phyloP scores from a whole-genome alignment of 1,284 basidiomycete species.

The Tilletia indica region DNA sequence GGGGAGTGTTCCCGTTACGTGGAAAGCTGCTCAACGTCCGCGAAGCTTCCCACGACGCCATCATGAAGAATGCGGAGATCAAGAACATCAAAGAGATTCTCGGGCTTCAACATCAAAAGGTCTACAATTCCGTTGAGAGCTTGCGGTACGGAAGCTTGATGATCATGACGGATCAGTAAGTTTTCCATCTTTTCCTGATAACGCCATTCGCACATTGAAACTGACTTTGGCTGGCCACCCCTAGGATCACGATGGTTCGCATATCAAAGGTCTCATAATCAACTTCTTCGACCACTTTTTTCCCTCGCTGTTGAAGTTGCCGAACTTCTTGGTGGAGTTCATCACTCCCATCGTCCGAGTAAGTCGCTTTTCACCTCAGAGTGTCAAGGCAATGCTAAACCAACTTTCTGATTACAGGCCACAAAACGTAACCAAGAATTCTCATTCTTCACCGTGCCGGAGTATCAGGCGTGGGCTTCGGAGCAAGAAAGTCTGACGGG shows the following conservation, averaged over 20 bases:
- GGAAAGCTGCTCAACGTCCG: conserved; percentile 97
- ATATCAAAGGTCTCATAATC: conserved; percentile 98
- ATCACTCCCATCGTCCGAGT: conserved; percentile 92
- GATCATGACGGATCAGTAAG: conserved; percentile 96
- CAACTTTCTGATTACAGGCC: conserved; percentile 30
- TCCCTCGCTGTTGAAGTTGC: conserved; percentile 86
- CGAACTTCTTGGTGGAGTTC: conserved; percentile 94
- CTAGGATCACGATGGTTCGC: conserved; percentile 93
- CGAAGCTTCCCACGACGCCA: conserved; percentile 90
- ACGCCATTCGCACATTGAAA: neutral
- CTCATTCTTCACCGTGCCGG: conserved; percentile 95
- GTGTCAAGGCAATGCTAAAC: neutral
- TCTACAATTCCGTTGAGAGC: conserved; percentile 71
- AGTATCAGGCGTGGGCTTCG: conserved; percentile 91
- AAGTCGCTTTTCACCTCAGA: conserved; percentile 49
- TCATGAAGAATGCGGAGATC: conserved; percentile 97
- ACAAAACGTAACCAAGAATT: conserved; percentile 76
- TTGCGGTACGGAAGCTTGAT: conserved; percentile 93
- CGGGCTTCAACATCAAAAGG: conserved; percentile 89
- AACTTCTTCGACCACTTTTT: conserved; percentile 98
- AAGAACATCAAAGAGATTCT: conserved; percentile 97
- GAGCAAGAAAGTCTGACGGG: conserved; percentile 74
- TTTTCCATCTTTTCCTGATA: conserved; percentile 45
- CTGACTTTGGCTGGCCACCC: too few species aligned
- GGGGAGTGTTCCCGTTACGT: conserved; percentile 94